phyloP scores from a whole-genome alignment of 768 basidiomycete species.

The Lactifluus hygrophoroides region DNA sequence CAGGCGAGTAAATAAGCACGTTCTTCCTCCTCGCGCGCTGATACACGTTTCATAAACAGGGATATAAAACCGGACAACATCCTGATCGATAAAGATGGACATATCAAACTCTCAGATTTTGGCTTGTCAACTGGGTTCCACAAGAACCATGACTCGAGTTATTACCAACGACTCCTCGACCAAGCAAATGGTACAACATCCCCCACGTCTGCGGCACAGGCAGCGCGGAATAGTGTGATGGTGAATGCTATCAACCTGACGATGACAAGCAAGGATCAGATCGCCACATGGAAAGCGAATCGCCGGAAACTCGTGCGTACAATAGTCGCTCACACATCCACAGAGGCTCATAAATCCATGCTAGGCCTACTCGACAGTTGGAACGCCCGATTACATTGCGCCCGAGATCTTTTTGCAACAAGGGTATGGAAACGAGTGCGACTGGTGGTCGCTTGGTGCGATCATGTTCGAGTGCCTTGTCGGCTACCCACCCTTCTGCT shows the following conservation, averaged over 20 bases:
- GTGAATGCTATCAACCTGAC: conserved; percentile 96
- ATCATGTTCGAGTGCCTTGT: conserved; percentile 99
- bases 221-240: conserved; percentile 87
- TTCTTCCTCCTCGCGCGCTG: not conserved
- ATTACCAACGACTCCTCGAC: conserved; percentile 86
- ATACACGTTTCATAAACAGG: conserved; percentile 34
- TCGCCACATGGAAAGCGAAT: conserved; percentile 99
- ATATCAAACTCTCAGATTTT: conserved; percentile 97
- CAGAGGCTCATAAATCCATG: not conserved
- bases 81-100: conserved; percentile 93
- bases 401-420: conserved; percentile 95
- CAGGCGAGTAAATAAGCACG: conserved; percentile 45
- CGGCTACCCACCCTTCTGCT: conserved; percentile 96
- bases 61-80: conserved; percentile 99
- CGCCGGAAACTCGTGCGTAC: conserved; percentile 76
- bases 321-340: not conserved
- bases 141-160: conserved; percentile 92
- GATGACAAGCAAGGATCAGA: conserved; percentile 87
- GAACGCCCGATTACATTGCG: conserved; percentile 94
- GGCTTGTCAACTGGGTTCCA: conserved; percentile 99
- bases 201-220: conserved; percentile 36
- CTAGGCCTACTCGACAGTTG: conserved; percentile 95
- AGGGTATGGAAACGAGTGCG: conserved; percentile 97
- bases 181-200: conserved; percentile 43
- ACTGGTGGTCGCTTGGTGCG: conserved; percentile 99